A percentile compares a stretch with the other conserved stretches of the same genome.
Conservation (phyloP, 2,329 filamentous ascomycete genomes). For the Setomelanomma holmii region DNA sequence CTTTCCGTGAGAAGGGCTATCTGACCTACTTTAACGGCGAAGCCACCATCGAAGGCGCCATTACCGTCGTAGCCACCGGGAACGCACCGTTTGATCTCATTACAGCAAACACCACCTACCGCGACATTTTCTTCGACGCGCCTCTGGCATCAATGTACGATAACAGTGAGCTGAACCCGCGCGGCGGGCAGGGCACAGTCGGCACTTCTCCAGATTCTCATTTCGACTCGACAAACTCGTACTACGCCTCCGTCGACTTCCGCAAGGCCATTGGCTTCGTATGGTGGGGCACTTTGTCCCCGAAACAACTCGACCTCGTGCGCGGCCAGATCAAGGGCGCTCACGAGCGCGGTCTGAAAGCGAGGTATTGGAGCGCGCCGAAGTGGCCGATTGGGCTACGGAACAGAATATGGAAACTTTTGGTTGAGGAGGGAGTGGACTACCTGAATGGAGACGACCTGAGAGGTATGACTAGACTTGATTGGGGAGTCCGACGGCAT, state of each 20-base stretch:
- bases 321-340: conserved; percentile 61
- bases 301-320: conserved; percentile 55
- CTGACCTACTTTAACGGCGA: conserved; percentile 60
- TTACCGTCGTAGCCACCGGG: conserved; percentile 63
- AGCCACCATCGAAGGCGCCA: conserved; percentile 49
- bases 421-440: conserved; percentile 63
- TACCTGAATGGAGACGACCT: conserved; percentile 67
- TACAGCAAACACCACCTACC: conserved; percentile 55
- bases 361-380: conserved; percentile 64
- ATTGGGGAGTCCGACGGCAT: conserved; percentile 53
- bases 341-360: conserved; percentile 60
- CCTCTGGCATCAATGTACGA: conserved; percentile 52
- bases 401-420: conserved; percentile 62
- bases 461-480: conserved; percentile 53
- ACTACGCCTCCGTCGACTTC: conserved; percentile 71
- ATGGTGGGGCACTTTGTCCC: conserved; percentile 57
- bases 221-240: conserved; percentile 63
- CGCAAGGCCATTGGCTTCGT: conserved; percentile 59
- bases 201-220: conserved; percentile 47
- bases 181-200: conserved; percentile 55
- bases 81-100: conserved; percentile 60
- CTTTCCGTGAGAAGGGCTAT: conserved; percentile 58
- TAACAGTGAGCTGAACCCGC: conserved; percentile 1
- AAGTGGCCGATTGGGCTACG: conserved; percentile 62
- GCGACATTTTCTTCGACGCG: conserved; percentile 65